These are phyloP conservation scores for Aspergillus chevalieri DNA, from an alignment of 2,329 filamentous ascomycete genomes.

Conservation along the genomic window DNA sequence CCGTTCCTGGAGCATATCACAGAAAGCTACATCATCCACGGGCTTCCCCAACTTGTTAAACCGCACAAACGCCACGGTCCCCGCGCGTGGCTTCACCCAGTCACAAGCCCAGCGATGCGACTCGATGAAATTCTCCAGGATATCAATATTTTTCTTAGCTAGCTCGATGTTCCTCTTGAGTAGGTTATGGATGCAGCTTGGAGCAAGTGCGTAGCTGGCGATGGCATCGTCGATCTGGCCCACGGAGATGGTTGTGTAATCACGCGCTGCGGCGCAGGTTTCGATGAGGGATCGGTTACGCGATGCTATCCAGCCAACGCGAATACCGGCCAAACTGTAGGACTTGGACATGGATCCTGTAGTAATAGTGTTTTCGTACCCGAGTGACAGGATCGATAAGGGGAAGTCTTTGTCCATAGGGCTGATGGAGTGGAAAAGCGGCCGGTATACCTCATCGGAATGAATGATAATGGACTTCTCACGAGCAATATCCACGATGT, in stretches of 20 bases:
- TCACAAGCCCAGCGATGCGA: slow-evolving; percentile 57
- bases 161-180: slow-evolving; percentile 60
- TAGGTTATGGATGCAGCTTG: slow-evolving; percentile 57
- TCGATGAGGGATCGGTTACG: slow-evolving; percentile 58
- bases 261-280: slow-evolving; percentile 57
- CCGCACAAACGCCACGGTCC: slow-evolving; percentile 71
- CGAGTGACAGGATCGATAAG: slow-evolving; percentile 64
- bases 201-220: slow-evolving; percentile 66
- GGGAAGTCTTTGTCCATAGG: slow-evolving; percentile 51
- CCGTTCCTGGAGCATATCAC: slow-evolving; percentile 59
- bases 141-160: slow-evolving; percentile 59
- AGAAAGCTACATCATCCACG: slow-evolving; percentile 69
- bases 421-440: slow-evolving; percentile 66
- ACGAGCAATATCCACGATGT: slow-evolving; percentile 59
- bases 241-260: slow-evolving; percentile 83
- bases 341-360: slow-evolving; percentile 83
- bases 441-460: slow-evolving; percentile 77
- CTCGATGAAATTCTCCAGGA: slow-evolving; percentile 63
- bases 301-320: slow-evolving; percentile 76
- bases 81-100: slow-evolving; percentile 70
- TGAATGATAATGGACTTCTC: slow-evolving; percentile 61
- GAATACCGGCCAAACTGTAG: slow-evolving; percentile 74
- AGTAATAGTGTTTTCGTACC: slow-evolving; percentile 63
- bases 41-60: slow-evolving; percentile 57
- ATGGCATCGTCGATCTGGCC: slow-evolving; percentile 76